Evolutionary conservation across 176 grass and related monocot genomes (phyloP), one percentile per base, ranked within the genome.

Genomic region (Leersia perrieri): DNA sequence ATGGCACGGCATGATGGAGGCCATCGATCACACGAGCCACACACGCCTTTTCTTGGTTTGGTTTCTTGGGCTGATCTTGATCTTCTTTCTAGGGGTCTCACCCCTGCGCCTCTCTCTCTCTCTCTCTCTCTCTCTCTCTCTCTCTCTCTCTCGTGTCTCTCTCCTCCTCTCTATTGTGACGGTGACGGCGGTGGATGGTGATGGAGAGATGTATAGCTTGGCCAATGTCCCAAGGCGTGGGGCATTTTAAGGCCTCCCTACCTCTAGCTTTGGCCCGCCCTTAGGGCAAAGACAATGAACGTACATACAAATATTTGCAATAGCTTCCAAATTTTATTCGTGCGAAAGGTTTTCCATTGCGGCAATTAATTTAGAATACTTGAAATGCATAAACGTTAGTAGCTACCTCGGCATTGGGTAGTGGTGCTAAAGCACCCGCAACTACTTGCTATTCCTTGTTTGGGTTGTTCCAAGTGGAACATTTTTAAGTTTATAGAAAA

Each of bases 1-100:
- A 90, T 86, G 83, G 88, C 33, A 30, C 82, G 61, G 78, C 64
- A 90, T 86, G 88, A 90, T 82, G 83, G 72, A 82, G 83, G 45
- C 78, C 73, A 82, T 78, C 83, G 67, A 82, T 78, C 44, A 78
- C 78, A 32, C 83, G 67, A 77, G 73, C 82, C 77, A 80, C 80
- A 77, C 82, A 89, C 71, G 79, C 62, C 49, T 67, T 77, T 70
- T 33, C 45, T 78, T 82, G 83, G 73, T 53, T 53, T 85, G n/a
- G n/a, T n/a, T 82, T 82, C 75, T 82, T 86, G 78, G 60, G 41
- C 64, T 80, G 53, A 58, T 58, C 78, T 82, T 66, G 29, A 81
- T 86, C 78, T 72, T 82, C 78, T 85, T 85, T 85, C 72, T 70
- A 85, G 66, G 83, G 66, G 58, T 89, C 72, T 89, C 72, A 40